Percentiles rank a stretch among this genome's conserved stretches.
phyloP scores from a whole-genome alignment of 805 yeast species.

The Starmera amethionina region DNA sequence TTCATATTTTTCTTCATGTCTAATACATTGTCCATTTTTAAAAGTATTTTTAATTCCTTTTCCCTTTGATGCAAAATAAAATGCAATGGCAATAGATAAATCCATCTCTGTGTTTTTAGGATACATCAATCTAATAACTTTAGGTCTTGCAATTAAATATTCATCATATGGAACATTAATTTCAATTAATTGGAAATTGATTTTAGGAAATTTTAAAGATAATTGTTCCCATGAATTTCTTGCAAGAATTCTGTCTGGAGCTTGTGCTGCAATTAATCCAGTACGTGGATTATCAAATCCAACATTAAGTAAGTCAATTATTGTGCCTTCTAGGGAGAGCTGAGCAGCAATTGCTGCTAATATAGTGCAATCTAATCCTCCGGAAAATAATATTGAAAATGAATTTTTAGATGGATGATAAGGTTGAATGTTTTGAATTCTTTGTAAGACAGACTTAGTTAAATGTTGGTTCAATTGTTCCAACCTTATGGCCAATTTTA shows the following conservation, averaged over 20 bases:
- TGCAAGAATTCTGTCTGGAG: conserved; percentile 83
- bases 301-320: conserved; percentile 77
- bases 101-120: conserved; percentile 94
- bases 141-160: conserved; percentile 38
- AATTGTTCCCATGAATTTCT: conserved; percentile 49
- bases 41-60: conserved; percentile 22
- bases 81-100: conserved; percentile 88
- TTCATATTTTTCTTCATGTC: background rate
- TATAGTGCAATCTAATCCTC: conserved; percentile 90
- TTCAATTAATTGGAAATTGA: conserved; percentile 46
- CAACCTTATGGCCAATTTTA: conserved; percentile 4
- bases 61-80: conserved; percentile 79
- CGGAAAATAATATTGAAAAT: conserved; percentile 72
- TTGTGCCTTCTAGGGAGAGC: conserved; percentile 18
- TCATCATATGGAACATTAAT: conserved; percentile 65
- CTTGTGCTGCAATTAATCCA: conserved; percentile 41
- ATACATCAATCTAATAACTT: conserved; percentile 58
- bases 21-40: background rate
- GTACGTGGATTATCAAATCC: conserved; percentile 89
- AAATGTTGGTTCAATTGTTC: conserved; percentile 21
- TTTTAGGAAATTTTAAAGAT: conserved; percentile 27
- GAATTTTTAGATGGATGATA: conserved; percentile 24
- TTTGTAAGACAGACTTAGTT: conserved; percentile 29
- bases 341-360: conserved; percentile 47
- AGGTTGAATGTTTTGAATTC: conserved; percentile 58